Percentiles rank a stretch among this genome's conserved stretches.
phyloP scores from a whole-genome alignment of 306 rosid genomes.

The Arachis stenosperma region DNA sequence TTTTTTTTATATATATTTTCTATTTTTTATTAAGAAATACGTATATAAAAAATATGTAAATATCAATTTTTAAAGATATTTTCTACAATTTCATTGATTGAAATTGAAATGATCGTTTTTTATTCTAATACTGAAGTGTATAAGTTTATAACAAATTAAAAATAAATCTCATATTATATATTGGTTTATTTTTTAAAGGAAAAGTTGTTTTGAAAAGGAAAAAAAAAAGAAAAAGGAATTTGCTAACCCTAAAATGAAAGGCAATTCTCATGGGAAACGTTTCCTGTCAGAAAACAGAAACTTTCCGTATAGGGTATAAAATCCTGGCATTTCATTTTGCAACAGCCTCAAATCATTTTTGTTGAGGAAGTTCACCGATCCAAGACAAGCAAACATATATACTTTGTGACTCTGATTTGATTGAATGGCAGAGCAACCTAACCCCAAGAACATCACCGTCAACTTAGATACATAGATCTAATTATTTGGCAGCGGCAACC shows the following conservation, averaged over 20 bases:
- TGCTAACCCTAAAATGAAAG: neutral
- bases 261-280: neutral
- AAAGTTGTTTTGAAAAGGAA: no score
- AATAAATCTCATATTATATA: no score
- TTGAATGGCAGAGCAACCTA: neutral
- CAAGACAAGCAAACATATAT: neutral
- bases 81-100: no score
- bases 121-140: no score
- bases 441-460: neutral
- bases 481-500: neutral
- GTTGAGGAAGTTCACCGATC: slow-evolving; percentile 18
- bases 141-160: no score
- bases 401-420: neutral
- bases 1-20: no score
- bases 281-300: neutral
- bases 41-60: no score
- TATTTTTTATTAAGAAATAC: no score
- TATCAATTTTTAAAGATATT: no score
- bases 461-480: no score
- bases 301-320: neutral
- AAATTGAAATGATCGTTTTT: no score
- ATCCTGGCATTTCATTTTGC: neutral
- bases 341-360: neutral
- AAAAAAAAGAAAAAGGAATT: neutral
- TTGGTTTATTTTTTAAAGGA: no score